Conservation (phyloP, 345 rosid species). For the Clausena lansium region DNA sequence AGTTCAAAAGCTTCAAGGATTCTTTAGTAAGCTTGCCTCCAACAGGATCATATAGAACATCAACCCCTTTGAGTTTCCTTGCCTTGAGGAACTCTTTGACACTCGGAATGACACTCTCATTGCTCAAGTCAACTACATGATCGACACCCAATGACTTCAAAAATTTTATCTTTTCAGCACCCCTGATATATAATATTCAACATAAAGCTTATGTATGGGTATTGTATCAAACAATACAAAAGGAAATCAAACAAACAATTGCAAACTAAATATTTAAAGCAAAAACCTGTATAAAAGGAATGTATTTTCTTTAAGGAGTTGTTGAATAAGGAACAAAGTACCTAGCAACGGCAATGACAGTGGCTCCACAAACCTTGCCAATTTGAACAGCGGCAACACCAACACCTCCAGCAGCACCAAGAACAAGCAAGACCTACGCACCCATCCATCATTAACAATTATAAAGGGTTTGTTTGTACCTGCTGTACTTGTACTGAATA, state of each 20-base stretch:
- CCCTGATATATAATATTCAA: slow-evolving; percentile 36
- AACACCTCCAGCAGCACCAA: slow-evolving; percentile 99
- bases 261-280: not conserved
- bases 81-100: slow-evolving; percentile 73
- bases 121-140: slow-evolving; percentile 72
- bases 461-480: not conserved
- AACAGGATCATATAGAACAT: slow-evolving; percentile 86
- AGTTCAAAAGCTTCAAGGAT: slow-evolving; percentile 72
- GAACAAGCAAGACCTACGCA: slow-evolving; percentile 74
- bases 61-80: slow-evolving; percentile 79
- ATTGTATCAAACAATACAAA: not conserved
- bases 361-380: slow-evolving; percentile 83
- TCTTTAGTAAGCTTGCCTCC: slow-evolving; percentile 82
- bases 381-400: slow-evolving; percentile 93
- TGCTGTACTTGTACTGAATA: not conserved
- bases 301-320: not conserved
- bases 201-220: not conserved
- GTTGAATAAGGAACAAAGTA: slow-evolving; percentile 9
- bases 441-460: not conserved
- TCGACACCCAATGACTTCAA: slow-evolving; percentile 80
- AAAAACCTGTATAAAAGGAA: not conserved
- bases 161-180: slow-evolving; percentile 64
- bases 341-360: slow-evolving; percentile 90
- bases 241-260: not conserved
- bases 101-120: slow-evolving; percentile 59